Evolutionary conservation across 108 stramenopile genomes (phyloP).

Genomic region (Parmales sp.): DNA sequence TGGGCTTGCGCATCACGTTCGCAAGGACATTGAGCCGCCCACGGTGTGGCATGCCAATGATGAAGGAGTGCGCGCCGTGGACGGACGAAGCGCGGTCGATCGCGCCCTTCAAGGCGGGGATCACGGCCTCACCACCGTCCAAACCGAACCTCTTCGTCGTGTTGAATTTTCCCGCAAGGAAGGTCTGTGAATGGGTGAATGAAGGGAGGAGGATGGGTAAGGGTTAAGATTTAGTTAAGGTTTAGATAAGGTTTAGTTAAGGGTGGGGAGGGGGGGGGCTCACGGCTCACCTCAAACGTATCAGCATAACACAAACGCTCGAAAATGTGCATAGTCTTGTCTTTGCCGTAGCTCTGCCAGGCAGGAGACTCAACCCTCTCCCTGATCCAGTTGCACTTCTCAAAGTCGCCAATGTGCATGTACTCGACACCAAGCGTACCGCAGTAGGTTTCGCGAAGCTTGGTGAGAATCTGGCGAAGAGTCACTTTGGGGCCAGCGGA

Average conservation of each 20-base stretch:
- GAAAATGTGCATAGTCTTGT: conserved; percentile 84
- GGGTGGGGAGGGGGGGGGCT: no score
- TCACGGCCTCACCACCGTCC: conserved; percentile 89
- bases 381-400: conserved; percentile 95
- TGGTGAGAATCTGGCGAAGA: conserved; percentile 64
- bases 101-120: conserved; percentile 88
- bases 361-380: conserved; percentile 85
- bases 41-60: conserved; percentile 98
- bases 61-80: conserved; percentile 89
- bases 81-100: conserved; percentile 89
- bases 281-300: conserved; percentile 80
- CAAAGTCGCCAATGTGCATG: conserved; percentile 85
- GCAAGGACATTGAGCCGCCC: conserved; percentile 94
- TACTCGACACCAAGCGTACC: conserved; percentile 91
- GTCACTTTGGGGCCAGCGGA: conserved; percentile 67
- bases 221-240: no score
- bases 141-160: conserved; percentile 98
- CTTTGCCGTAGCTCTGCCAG: conserved; percentile 59
- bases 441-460: conserved; percentile 86
- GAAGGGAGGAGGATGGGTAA: not conserved
- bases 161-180: conserved; percentile 93
- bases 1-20: conserved; percentile 98
- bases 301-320: conserved; percentile 90
- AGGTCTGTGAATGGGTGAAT: conserved; percentile 41
- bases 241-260: no score